These are phyloP conservation scores for Beauveria brongniartii DNA, from an alignment of 2,329 filamentous ascomycete species.

Conservation along the genomic window DNA sequence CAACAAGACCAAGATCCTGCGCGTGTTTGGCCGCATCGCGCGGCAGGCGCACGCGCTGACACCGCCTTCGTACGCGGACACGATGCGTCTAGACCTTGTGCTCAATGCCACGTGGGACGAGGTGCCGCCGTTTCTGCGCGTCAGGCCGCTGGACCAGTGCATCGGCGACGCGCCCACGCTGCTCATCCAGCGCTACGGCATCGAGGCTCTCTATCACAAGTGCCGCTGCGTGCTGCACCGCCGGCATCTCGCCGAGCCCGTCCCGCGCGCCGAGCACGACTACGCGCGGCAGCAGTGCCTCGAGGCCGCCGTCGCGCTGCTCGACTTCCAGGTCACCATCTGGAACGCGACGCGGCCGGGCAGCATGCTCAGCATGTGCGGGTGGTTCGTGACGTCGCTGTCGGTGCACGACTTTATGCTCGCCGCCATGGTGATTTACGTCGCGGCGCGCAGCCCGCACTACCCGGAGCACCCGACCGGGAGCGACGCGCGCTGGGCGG, in stretches of 20 bases:
- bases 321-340: slow-evolving; percentile 39
- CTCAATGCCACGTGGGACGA: slow-evolving; percentile 37
- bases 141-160: slow-evolving; percentile 39
- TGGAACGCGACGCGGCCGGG: slow-evolving; percentile 44
- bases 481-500: slow-evolving; percentile 26
- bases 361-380: slow-evolving; percentile 40
- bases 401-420: slow-evolving; percentile 54
- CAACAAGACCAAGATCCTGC: slow-evolving; percentile 39
- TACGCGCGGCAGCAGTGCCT: slow-evolving; percentile 45
- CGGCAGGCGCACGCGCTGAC: slow-evolving; percentile 40
- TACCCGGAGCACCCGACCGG: slow-evolving; percentile 27
- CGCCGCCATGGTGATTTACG: slow-evolving; percentile 51
- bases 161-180: slow-evolving; percentile 38
- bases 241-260: slow-evolving; percentile 39
- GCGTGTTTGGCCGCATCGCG: slow-evolving; percentile 42
- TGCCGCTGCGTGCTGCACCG: slow-evolving; percentile 48
- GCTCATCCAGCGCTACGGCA: slow-evolving; percentile 45
- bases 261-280: slow-evolving; percentile 35
- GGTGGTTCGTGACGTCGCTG: slow-evolving; percentile 51
- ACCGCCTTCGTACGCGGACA: slow-evolving; percentile 39
- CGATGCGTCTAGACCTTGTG: slow-evolving; percentile 38
- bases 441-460: slow-evolving; percentile 37
- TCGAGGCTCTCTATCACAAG: slow-evolving; percentile 46
- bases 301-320: slow-evolving; percentile 38
- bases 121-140: slow-evolving; percentile 41